phyloP scores from a whole-genome alignment of 495 filamentous ascomycete species.

The Durotheca rogersii region DNA sequence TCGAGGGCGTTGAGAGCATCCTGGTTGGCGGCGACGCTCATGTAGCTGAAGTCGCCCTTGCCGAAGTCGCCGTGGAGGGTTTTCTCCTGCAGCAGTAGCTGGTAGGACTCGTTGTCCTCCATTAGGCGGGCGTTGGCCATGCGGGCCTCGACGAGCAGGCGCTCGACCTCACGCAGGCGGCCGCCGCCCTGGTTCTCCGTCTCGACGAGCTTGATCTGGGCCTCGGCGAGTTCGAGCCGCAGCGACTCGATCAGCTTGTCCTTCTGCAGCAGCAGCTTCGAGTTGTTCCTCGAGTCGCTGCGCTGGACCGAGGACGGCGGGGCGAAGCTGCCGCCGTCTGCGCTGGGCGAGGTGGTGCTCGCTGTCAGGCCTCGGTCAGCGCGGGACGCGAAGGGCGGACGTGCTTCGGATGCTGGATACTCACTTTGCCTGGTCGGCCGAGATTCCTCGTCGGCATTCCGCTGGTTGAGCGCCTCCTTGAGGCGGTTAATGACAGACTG shows the following conservation, averaged over 20 bases:
- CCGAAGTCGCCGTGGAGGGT: conserved; percentile 92
- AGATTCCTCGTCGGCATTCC: conserved; percentile 65
- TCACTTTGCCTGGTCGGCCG: conserved; percentile 70
- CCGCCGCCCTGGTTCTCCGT: conserved; percentile 89
- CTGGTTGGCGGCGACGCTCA: conserved; percentile 57
- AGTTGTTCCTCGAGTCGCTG: conserved; percentile 80
- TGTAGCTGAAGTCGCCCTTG: conserved; percentile 73
- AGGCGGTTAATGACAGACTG: conserved; percentile 82
- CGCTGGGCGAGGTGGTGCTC: conserved; percentile 56
- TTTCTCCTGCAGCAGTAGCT: conserved; percentile 87
- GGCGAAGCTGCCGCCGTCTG: conserved; percentile 75
- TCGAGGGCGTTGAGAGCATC: conserved; percentile 58
- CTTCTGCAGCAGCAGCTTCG: conserved; percentile 86
- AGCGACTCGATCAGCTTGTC: conserved; percentile 93
- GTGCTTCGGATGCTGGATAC: conserved; percentile 41
- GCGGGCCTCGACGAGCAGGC: conserved; percentile 79
- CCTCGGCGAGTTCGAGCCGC: conserved; percentile 86
- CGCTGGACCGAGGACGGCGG: conserved; percentile 79
- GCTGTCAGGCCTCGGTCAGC: conserved; percentile 33
- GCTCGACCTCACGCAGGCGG: conserved; percentile 81
- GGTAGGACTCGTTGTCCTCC: conserved; percentile 98
- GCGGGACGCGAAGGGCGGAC: conserved; percentile 9
- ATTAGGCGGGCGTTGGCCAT: conserved; percentile 93
- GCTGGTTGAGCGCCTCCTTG: conserved; percentile 81
- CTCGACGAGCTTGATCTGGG: conserved; percentile 93